Evolutionary conservation across 768 basidiomycete genomes (phyloP), one percentile per base, ranked within the genome.

Genomic region (Lactarius akahatsu): DNA sequence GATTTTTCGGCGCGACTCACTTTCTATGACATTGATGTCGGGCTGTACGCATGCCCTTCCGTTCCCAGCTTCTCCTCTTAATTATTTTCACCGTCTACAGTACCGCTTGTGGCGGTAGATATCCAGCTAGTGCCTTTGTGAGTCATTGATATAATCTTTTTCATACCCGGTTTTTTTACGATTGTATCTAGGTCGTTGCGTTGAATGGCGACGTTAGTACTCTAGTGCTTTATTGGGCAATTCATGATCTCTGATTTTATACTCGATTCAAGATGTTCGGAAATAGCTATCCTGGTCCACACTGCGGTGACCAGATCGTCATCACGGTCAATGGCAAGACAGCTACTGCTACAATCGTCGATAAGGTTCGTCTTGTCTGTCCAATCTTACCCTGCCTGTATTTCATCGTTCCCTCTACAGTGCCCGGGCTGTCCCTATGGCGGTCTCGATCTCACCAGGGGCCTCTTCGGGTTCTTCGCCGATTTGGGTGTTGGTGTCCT

Each of bases 261-360:
- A 11, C 47, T 26, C 52, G 11, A n/a, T 54, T 11, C 23, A 45
- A 81, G 73, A 81, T 88, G 78, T 90, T 77, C 71, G 87, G 88
- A 16, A 66, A 65, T 47, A 82, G 82, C 7, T 89, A 85, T 74
- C 89, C 90, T 6, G 85, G 88, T 1, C 84, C 85, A 26, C 60
- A 85, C 45, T 94, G 92, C 75, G 83, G 82, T 73, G 77, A 83
- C 72, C 71, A 69, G 23, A 87, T 94, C 69, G 83, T 81, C 11
- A 86, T 94, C 76, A 77, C 78, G 5, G 86, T 80, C 71, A 79
- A 80, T 43, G 90, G 90, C 64, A 86, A 85, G 73, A 83, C 83
- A 1, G 78, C 85, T 13, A 63, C 62, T 1, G 91, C 91, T 4
- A 75, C 69, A 1, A 84, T 93, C 71, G 80, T 81, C 77, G 91